Base-by-base conservation (phyloP, 805 yeast genomes). In the Zygoascus biomembranicola region DNA sequence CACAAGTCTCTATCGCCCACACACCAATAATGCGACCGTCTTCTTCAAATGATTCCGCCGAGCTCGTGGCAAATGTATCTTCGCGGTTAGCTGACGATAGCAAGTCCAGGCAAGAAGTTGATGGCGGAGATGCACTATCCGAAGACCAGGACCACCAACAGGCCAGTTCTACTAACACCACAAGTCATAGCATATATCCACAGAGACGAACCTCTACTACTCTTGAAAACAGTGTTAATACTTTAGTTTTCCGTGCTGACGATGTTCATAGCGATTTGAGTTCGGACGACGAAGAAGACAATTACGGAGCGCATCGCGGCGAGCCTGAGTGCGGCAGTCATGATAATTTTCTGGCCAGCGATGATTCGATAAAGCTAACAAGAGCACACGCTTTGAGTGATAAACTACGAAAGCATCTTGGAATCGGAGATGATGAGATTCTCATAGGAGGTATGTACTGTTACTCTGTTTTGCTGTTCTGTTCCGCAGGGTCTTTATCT, bases 371-470 rank as follows among this genome's bases (percentile, higher is more conserved):
- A 16, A 4, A 49, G 49, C 58, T 55, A 20, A 37, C 55, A 11
- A 43, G 59, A 37, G 62, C 56, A 16, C 14, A 35, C n/a, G 63
- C 63, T 4, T 52, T 62, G 26, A 55, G 60, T 13, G 62, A 57
- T 20, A 61, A 57, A 43, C 55, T 62, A 5, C 52, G 59, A 23
- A 43, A 54, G n/a, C 55, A 52, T 19, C 52, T 64, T 1, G 62
- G 61, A 2, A 49, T 62, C 18, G 56, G 41, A 43, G 54, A 49
- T 2, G 61, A 54, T 49, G 66, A 56, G 53, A 46, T 44, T n/a
- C 42, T 60, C 42, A 37, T 59, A 8, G 61, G 57, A 23, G 39
- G 39, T 35, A 35, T 13, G 39, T 59, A 61, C 6, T 23, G 6
- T 6, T 56, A 51, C 28, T 23, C 28, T 23, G 62, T 49, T 4